A percentile compares a stretch with the other conserved stretches of the same genome.
Conservation (phyloP, 164 flowering plant species). For the Tinospora cordifolia region DNA sequence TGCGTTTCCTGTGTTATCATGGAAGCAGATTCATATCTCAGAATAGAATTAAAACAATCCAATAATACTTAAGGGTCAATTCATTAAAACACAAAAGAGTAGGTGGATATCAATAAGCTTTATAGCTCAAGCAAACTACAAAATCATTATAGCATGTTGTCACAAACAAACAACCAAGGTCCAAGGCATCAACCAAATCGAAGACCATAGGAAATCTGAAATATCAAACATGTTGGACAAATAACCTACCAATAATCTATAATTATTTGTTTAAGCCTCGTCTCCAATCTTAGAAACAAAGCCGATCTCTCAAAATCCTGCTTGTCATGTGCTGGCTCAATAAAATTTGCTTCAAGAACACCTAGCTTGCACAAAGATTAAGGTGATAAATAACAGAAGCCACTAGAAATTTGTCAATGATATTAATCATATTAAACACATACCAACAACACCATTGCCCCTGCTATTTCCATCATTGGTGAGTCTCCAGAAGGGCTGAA, state of each 20-base stretch:
- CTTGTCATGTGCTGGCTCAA: slow-evolving; percentile 96
- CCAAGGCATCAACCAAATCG: too few species aligned
- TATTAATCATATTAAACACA: slow-evolving; percentile 7
- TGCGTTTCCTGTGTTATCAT: slow-evolving; percentile 37
- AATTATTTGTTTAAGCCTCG: slow-evolving; percentile 63
- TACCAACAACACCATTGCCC: slow-evolving; percentile 81
- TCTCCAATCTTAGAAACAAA: slow-evolving; percentile 57
- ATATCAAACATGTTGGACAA: not conserved
- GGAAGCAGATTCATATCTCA: not conserved
- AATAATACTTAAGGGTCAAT: not conserved
- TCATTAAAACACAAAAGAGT: not conserved
- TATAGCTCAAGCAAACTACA: too few species aligned
- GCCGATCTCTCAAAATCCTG: slow-evolving; percentile 96
- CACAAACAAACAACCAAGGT: too few species aligned
- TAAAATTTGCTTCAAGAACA: slow-evolving; percentile 92
- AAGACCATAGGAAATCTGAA: not conserved
- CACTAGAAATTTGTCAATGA: slow-evolving; percentile 8
- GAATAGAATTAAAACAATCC: not conserved
- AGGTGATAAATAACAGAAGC: slow-evolving; percentile 2
- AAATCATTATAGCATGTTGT: too few species aligned
- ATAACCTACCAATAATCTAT: slow-evolving; percentile 66
- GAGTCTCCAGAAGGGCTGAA: slow-evolving; percentile 91
- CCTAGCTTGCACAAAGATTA: slow-evolving; percentile 32
- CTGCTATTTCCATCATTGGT: slow-evolving; percentile 34
- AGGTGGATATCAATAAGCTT: too few species aligned